phyloP scores from a whole-genome alignment of 306 rosid genomes.

The Quercus glauca region DNA sequence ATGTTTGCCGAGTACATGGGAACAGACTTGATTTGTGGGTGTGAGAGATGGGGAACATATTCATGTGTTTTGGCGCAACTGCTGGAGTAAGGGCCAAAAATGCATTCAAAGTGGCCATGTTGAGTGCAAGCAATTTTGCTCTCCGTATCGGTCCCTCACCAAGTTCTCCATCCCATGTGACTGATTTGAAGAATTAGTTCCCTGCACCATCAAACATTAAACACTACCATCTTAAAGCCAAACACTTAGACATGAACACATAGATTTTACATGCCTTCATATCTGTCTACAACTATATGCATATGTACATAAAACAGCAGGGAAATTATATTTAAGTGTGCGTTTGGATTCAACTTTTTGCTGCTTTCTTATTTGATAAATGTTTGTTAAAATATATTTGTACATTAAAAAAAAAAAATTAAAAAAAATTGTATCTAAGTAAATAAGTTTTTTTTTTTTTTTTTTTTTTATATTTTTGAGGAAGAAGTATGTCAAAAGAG shows the following conservation, averaged over 20 bases:
- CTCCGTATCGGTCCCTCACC: slow-evolving; percentile 19
- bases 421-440: too few relatives aligned
- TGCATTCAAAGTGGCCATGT: slow-evolving; percentile 1
- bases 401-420: too few relatives aligned
- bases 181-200: slow-evolving; percentile 23
- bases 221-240: neutral
- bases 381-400: too few relatives aligned
- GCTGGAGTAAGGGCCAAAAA: neutral
- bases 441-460: too few relatives aligned
- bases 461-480: too few relatives aligned
- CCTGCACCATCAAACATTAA: slow-evolving; percentile 20
- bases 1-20: neutral
- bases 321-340: too few relatives aligned
- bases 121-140: neutral
- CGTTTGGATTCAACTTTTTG: too few relatives aligned
- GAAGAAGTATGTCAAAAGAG: too few relatives aligned
- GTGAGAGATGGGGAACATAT: neutral
- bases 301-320: too few relatives aligned
- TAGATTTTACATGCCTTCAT: too few relatives aligned
- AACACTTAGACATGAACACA: neutral
- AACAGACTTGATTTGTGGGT: neutral
- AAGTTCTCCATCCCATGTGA: slow-evolving; percentile 13
- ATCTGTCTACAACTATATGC: too few relatives aligned
- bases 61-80: neutral
- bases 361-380: too few relatives aligned